phyloP scores from a whole-genome alignment of 2,329 filamentous ascomycete species.

The Talaromyces sp. region DNA sequence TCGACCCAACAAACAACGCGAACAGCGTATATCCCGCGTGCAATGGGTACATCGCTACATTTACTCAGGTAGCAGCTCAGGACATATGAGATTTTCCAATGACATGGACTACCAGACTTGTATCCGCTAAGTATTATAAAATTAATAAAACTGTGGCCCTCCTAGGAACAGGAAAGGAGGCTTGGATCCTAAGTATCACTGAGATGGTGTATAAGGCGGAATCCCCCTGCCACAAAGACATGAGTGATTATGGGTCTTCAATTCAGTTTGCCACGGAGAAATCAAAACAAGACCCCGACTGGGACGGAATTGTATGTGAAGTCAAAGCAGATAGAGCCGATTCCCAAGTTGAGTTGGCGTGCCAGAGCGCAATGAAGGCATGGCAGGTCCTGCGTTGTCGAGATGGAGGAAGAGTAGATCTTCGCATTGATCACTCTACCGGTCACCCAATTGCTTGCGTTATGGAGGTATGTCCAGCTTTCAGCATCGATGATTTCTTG shows the following conservation, averaged over 20 bases:
- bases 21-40: too few relatives aligned
- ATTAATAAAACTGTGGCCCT: constrained; percentile 18
- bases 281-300: not conserved
- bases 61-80: too few relatives aligned
- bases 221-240: not conserved
- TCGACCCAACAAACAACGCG: too few relatives aligned
- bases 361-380: constrained; percentile 10
- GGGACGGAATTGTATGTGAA: too few relatives aligned
- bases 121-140: too few relatives aligned
- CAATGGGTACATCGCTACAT: too few relatives aligned
- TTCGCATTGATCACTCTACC: constrained; percentile 9
- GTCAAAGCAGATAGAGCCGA: constrained; percentile 2
- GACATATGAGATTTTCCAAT: too few relatives aligned
- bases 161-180: constrained; percentile 14
- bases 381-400: constrained; percentile 12
- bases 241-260: too few relatives aligned
- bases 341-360: constrained; percentile 6
- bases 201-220: constrained; percentile 12
- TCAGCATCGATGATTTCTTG: too few relatives aligned
- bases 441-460: constrained; percentile 6
- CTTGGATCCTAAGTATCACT: constrained; percentile 12
- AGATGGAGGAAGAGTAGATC: constrained; percentile 15
- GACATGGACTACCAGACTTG: too few relatives aligned
- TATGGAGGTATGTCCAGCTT: not conserved
- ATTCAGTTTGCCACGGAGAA: not conserved